Conservation (phyloP, 441 rosid species). For the Corymbia citriodora region DNA sequence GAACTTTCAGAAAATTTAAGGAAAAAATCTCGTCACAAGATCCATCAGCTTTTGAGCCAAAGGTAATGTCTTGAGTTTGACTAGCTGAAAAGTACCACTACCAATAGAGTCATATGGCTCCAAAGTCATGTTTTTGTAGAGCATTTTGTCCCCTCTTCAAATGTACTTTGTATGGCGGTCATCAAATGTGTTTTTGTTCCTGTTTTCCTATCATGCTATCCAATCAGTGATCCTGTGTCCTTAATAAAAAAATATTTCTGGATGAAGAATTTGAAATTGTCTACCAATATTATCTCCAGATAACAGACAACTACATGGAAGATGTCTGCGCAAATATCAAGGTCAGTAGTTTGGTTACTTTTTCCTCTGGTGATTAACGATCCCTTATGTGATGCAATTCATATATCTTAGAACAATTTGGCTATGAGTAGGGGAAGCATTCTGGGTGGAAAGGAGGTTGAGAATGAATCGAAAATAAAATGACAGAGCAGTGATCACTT, state of each 20-base stretch:
- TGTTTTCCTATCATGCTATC: neutral
- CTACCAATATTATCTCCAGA: slow-evolving; percentile 30
- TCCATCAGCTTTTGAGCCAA: slow-evolving; percentile 46
- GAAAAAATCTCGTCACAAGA: slow-evolving; percentile 59
- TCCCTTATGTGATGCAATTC: fast-evolving
- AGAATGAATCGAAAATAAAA: neutral
- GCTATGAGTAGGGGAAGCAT: neutral
- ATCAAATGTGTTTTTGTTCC: neutral
- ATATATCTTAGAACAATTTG: neutral
- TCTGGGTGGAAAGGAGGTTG: neutral
- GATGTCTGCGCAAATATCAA: slow-evolving; percentile 61
- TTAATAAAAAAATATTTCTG: neutral
- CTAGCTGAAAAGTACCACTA: neutral
- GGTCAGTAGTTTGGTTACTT: slow-evolving; percentile 34
- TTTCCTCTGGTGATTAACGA: neutral
- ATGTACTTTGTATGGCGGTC: neutral
- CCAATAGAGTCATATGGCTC: neutral
- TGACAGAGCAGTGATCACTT: neutral
- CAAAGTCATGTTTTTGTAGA: neutral
- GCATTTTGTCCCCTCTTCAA: neutral
- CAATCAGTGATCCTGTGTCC: neutral
- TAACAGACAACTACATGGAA: slow-evolving; percentile 63
- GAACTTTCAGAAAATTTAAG: slow-evolving; percentile 76
- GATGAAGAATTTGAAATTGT: neutral
- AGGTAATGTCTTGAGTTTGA: slow-evolving; percentile 29